phyloP scores from a whole-genome alignment of 1,284 basidiomycete genomes.

The Cryptococcus sp. region DNA sequence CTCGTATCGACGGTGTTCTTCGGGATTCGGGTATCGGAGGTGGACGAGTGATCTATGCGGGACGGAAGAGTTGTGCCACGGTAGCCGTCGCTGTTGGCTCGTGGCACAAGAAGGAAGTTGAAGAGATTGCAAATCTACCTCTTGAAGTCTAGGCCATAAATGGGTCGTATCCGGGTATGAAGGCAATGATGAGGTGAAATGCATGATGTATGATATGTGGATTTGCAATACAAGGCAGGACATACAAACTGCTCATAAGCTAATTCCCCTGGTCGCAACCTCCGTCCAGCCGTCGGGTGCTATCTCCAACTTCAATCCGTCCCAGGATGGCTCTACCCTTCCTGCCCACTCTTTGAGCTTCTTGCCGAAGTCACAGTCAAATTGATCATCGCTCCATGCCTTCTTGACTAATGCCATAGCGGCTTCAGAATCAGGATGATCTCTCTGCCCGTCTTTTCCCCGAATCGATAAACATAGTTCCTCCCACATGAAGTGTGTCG shows the following conservation, averaged over 20 bases:
- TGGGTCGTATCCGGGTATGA: neutral
- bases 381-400: slow-evolving; percentile 15
- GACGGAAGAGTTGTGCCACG: slow-evolving; percentile 65
- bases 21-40: slow-evolving; percentile 18
- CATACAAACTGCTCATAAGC: too few species aligned
- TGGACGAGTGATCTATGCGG: slow-evolving; percentile 55
- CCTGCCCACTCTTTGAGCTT: slow-evolving; percentile 22
- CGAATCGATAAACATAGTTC: slow-evolving; percentile 31
- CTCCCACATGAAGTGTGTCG: slow-evolving; percentile 46
- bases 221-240: too few species aligned
- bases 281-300: slow-evolving; percentile 4
- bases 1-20: slow-evolving; percentile 58
- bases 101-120: slow-evolving; percentile 64
- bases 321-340: slow-evolving; percentile 36
- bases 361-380: slow-evolving; percentile 12
- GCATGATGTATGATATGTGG: too few species aligned
- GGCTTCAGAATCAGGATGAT: slow-evolving; percentile 30
- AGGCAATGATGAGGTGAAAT: too few species aligned
- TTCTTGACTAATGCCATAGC: slow-evolving; percentile 25
- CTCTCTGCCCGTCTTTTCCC: slow-evolving; percentile 10
- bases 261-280: slow-evolving; percentile 3
- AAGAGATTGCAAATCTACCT: slow-evolving; percentile 50
- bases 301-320: slow-evolving; percentile 35
- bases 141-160: neutral
- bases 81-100: slow-evolving; percentile 73